phyloP scores from a whole-genome alignment of 2,329 filamentous ascomycete species.

The Trichoderma sp. region DNA sequence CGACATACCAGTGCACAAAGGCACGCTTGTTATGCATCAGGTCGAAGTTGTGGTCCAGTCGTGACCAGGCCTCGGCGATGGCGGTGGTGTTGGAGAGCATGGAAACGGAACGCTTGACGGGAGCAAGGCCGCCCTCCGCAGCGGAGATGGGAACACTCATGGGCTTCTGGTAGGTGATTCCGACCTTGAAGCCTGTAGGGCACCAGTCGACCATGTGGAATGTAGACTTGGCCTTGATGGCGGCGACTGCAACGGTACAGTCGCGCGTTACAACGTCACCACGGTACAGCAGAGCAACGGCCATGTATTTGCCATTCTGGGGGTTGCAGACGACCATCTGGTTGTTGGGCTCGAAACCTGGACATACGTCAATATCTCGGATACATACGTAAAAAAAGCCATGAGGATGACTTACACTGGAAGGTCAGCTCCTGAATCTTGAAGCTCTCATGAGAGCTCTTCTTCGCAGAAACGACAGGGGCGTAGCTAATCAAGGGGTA shows the following conservation, averaged over 20 bases:
- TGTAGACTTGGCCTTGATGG: constrained; percentile 67
- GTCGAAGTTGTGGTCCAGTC: constrained; percentile 72
- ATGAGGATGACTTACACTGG: constrained; percentile 53
- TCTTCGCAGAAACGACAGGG: constrained; percentile 67
- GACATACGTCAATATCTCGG: constrained; percentile 23
- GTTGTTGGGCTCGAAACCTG: constrained; percentile 75
- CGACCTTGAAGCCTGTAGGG: constrained; percentile 72
- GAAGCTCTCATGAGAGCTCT: constrained; percentile 84
- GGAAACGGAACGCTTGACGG: constrained; percentile 61
- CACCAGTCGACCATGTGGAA: constrained; percentile 76
- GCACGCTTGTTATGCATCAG: constrained; percentile 77
- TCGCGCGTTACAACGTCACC: constrained; percentile 69
- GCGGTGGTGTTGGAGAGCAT: constrained; percentile 76
- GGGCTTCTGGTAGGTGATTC: constrained; percentile 72
- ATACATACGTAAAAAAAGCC: constrained; percentile 29
- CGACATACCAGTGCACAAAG: constrained; percentile 78
- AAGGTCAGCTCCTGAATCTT: constrained; percentile 75
- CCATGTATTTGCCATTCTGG: constrained; percentile 75
- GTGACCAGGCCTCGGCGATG: constrained; percentile 70
- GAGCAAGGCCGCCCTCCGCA: constrained; percentile 56
- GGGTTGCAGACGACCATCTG: constrained; percentile 76
- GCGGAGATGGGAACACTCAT: constrained; percentile 54
- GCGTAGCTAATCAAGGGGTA: constrained; percentile 72
- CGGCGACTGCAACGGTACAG: constrained; percentile 63
- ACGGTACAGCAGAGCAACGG: constrained; percentile 68